These are phyloP conservation scores for Pulicaria dysenterica DNA, from an alignment of 129 eudicot species.

Conservation along the genomic window DNA sequence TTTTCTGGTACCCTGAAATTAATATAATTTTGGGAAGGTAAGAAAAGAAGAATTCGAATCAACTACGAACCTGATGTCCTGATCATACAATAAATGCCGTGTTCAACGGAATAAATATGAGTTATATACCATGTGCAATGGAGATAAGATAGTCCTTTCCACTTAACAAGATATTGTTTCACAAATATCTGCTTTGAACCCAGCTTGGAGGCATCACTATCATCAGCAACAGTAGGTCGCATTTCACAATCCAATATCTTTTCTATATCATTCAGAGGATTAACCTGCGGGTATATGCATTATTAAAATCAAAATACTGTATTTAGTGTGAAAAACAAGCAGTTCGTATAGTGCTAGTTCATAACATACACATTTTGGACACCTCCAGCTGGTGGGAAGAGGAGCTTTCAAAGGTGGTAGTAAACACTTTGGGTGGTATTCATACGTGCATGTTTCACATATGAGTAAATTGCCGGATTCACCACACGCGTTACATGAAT, in stretches of 20 bases:
- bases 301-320: neutral
- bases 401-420: slow-evolving; percentile 79
- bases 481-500: slow-evolving; percentile 78
- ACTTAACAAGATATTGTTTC: slow-evolving; percentile 93
- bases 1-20: slow-evolving; percentile 80
- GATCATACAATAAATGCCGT: neutral
- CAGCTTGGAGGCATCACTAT: slow-evolving; percentile 67
- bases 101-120: neutral
- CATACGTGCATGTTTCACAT: slow-evolving; percentile 87
- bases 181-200: slow-evolving; percentile 84
- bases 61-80: neutral
- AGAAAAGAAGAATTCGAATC: neutral
- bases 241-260: slow-evolving; percentile 88
- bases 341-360: neutral
- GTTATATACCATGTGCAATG: slow-evolving; percentile 85
- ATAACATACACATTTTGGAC: slow-evolving; percentile 95
- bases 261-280: slow-evolving; percentile 84
- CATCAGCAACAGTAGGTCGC: slow-evolving; percentile 85
- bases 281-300: slow-evolving; percentile 54
- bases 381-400: slow-evolving; percentile 74
- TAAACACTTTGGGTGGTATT: slow-evolving; percentile 89
- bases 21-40: neutral
- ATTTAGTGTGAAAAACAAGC: neutral
- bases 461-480: slow-evolving; percentile 53
- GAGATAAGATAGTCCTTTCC: slow-evolving; percentile 96